Conservation (phyloP, 805 yeast species). For the Saccharomycopsis lassenensis region DNA sequence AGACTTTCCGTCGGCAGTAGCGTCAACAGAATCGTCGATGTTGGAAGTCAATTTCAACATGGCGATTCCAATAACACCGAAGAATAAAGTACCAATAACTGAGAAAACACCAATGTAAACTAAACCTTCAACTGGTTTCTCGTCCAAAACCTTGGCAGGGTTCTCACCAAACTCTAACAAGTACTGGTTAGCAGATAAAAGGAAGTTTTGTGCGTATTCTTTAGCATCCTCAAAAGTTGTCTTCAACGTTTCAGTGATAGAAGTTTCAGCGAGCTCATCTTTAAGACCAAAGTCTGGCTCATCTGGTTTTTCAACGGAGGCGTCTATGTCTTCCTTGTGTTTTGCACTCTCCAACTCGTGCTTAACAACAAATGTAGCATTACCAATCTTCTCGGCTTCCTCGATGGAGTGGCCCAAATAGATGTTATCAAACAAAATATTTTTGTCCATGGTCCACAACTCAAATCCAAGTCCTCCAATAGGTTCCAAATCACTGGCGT, state of each 20-base stretch:
- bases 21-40: constrained; percentile 13
- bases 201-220: constrained; percentile 32
- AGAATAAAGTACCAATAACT: constrained; percentile 29
- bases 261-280: constrained; percentile 18
- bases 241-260: constrained; percentile 1
- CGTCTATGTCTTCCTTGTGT: constrained; percentile 29
- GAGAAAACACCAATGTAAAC: constrained; percentile 35
- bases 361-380: constrained; percentile 55
- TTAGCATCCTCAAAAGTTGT: constrained; percentile 46
- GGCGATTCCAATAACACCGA: constrained; percentile 33
- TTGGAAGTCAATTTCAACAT: constrained; percentile 16
- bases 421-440: constrained; percentile 70
- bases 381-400: constrained; percentile 81
- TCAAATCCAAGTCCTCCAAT: constrained; percentile 83
- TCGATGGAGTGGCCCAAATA: constrained; percentile 75
- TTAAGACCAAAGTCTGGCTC: constrained; percentile 14
- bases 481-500: constrained; percentile 51
- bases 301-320: constrained; percentile 37
- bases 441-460: constrained; percentile 74
- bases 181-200: constrained; percentile 25
- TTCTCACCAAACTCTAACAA: constrained; percentile 30
- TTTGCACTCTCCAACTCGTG: constrained; percentile 37
- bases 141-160: constrained; percentile 34
- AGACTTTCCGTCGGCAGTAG: no score
- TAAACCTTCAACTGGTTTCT: constrained; percentile 41